Conservation (phyloP, 2,329 filamentous ascomycete species). For the Neofusicoccum kwambonambiense region DNA sequence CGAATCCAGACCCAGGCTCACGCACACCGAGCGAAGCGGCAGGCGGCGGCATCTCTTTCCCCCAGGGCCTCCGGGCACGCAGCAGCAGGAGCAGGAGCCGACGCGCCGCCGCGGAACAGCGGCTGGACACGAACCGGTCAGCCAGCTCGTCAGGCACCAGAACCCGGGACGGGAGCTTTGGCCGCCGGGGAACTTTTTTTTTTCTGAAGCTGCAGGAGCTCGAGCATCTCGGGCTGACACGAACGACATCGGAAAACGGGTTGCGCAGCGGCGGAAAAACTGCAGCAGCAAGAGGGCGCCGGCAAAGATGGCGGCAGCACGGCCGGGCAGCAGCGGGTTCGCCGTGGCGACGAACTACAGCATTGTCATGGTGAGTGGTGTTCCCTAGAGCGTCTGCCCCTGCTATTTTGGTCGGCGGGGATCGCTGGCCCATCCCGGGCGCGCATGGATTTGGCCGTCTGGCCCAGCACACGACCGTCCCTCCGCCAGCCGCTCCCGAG, state of each 20-base stretch:
- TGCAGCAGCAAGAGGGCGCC: not conserved
- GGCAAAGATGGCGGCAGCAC: not conserved
- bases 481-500: not conserved
- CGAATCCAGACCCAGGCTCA: not conserved
- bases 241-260: not conserved
- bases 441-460: not conserved
- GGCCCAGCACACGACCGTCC: no score
- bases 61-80: not conserved
- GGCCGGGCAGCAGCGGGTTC: constrained; percentile 7
- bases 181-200: not conserved
- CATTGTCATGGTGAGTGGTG: constrained; percentile 16
- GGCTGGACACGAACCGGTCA: constrained; percentile 4
- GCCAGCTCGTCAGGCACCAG: not conserved
- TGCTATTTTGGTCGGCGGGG: not conserved
- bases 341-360: constrained; percentile 9
- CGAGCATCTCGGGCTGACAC: not conserved
- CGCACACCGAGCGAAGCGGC: not conserved
- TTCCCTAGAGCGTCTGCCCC: not conserved
- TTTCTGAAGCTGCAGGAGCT: not conserved
- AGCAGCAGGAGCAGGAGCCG: not conserved
- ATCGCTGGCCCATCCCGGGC: not conserved
- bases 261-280: not conserved
- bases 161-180: not conserved
- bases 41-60: not conserved
- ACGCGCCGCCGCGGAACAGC: not conserved